Evolutionary conservation across 2,329 filamentous ascomycete species (phyloP), one percentile per base, ranked within the genome.

Genomic region (Xylariaceae sp.): DNA sequence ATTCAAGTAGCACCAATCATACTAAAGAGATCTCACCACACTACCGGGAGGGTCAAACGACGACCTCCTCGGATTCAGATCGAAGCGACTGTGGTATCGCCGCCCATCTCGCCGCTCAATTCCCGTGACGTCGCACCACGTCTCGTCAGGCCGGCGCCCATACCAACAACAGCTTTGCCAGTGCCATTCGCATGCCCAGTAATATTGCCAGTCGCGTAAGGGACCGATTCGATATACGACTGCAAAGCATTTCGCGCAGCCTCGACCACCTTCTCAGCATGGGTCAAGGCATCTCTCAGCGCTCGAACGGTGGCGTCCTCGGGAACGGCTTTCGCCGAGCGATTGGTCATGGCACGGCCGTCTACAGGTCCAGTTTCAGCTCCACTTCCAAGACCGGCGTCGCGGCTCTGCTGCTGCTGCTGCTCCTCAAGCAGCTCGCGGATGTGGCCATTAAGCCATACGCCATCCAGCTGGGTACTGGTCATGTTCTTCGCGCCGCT

Each of bases 371-470:
- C 54, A 44, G 56, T 23, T 52, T 65, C 54, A 44, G 56, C 21
- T 52, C 47, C 54, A 54, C 59, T 61, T 43, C 48, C 55, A 37
- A 57, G 40, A 44, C 55, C 46, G 42, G 61, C 57, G 37, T 55
- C 66, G 59, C 56, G 42, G 20, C 48, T 37, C 9, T 50, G 59
- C 56, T 44, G 20, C 48, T 37, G 14, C 52, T 49, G n/a, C 47
- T 67, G 68, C 62, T 83, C 79, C 44, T 80, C 77, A 9, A 84
- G 74, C 48, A 87, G 73, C 61, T 80, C 74, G 61, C 77, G 77
- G 61, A 88, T 86, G 74, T 88, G 84, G 10, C 75, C 77, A 69
- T 85, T 88, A 41, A 89, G 75, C 79, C 82, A 89, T 58, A 83
- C 75, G 40, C 83, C 81, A 41, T 79, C 74, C 59, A 90, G 75